phyloP scores from a whole-genome alignment of 2,329 filamentous ascomycete genomes.

The Phialemonium atrogriseum region DNA sequence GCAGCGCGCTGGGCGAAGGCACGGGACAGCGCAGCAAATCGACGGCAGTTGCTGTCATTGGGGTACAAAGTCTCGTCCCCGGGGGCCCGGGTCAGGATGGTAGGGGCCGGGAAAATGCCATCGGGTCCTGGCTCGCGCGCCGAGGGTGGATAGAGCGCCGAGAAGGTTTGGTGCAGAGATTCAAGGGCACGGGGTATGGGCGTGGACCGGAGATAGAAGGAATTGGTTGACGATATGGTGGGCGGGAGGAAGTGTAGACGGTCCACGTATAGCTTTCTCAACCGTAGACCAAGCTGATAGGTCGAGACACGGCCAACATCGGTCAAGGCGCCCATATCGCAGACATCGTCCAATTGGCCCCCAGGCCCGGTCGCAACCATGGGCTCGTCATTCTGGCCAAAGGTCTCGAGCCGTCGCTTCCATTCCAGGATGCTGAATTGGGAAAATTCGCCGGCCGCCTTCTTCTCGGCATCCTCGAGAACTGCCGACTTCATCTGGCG shows the following conservation, averaged over 20 bases:
- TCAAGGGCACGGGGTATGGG: slow-evolving; percentile 69
- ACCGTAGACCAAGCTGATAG: slow-evolving; percentile 55
- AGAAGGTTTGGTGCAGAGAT: slow-evolving; percentile 67
- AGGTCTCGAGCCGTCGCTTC: slow-evolving; percentile 74
- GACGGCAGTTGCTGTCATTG: slow-evolving; percentile 65
- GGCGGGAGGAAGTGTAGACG: slow-evolving; percentile 63
- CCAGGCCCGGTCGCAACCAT: slow-evolving; percentile 58
- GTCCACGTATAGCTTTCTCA: slow-evolving; percentile 66
- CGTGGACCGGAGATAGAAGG: slow-evolving; percentile 66
- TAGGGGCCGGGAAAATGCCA: slow-evolving; percentile 46
- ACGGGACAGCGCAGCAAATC: slow-evolving; percentile 60
- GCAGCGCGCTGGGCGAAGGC: slow-evolving; percentile 67
- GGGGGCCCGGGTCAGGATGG: slow-evolving; percentile 56
- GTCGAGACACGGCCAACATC: slow-evolving; percentile 68
- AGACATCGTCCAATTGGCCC: slow-evolving; percentile 71
- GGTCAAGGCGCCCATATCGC: slow-evolving; percentile 69
- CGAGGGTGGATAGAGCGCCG: slow-evolving; percentile 61
- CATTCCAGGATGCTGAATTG: slow-evolving; percentile 44
- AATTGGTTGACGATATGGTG: slow-evolving; percentile 40
- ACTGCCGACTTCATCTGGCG: slow-evolving; percentile 54
- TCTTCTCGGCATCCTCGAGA: slow-evolving; percentile 29
- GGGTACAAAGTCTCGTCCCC: slow-evolving; percentile 73
- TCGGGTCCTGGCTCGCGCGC: slow-evolving; percentile 21
- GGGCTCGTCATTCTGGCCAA: slow-evolving; percentile 63
- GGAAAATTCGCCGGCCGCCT: slow-evolving; percentile 18